phyloP scores from a whole-genome alignment of 371 early-diverging fungal species.

The Syncephalastrum sp. region DNA sequence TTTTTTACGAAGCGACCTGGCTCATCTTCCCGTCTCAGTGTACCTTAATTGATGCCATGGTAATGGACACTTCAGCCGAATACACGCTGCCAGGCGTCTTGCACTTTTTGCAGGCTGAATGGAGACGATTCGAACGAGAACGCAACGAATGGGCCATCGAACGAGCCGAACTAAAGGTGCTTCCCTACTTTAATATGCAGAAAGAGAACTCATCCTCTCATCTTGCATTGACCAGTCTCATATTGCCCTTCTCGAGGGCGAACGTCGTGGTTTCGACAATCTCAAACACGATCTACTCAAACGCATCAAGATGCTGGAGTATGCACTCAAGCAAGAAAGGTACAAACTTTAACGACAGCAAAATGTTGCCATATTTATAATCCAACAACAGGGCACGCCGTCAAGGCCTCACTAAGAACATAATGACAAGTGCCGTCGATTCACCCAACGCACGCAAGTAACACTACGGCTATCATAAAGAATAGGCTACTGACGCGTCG shows the following conservation, averaged over 20 bases:
- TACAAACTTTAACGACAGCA: conserved; percentile 21
- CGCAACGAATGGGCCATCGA: conserved; percentile 90
- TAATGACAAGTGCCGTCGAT: conserved; percentile 2
- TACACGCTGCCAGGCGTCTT: conserved; percentile 84
- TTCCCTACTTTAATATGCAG: not conserved
- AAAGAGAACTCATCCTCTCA: not conserved
- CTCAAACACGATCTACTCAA: conserved; percentile 74
- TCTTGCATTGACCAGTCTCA: conserved; percentile 51
- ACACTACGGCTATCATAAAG: not conserved
- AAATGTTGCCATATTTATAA: not conserved
- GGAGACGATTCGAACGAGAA: conserved; percentile 86
- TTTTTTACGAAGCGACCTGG: too few species aligned
- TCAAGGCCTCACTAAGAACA: not conserved
- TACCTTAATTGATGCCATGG: conserved; percentile 5
- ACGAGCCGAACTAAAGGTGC: conserved; percentile 77
- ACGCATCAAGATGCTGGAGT: conserved; percentile 89
- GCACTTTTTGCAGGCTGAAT: conserved; percentile 82
- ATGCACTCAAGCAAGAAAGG: conserved; percentile 77
- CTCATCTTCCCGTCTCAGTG: too few species aligned
- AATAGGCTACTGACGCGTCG: not conserved
- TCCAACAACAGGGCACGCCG: not conserved
- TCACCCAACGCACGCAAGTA: conserved; percentile 25
- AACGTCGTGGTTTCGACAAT: conserved; percentile 76
- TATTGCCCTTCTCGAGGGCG: conserved; percentile 83
- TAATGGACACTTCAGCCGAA: conserved; percentile 37